Conservation (phyloP, 495 filamentous ascomycete genomes). For the Zalerion maritima region DNA sequence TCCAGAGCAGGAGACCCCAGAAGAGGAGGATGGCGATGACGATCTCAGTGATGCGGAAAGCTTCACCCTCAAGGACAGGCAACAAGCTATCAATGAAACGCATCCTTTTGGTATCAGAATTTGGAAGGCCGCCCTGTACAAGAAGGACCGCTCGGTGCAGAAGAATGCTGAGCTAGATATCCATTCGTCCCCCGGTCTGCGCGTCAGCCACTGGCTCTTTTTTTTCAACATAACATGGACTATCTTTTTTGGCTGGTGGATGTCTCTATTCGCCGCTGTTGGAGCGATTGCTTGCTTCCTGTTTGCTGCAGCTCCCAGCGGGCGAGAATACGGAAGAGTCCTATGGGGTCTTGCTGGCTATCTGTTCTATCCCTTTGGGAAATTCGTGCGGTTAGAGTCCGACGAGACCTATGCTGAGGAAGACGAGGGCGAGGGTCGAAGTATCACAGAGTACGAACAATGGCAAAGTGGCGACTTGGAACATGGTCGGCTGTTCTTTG, state of each 20-base stretch:
- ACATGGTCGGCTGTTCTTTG: slow-evolving; percentile 90
- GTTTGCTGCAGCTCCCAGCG: slow-evolving; percentile 65
- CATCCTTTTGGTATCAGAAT: slow-evolving; percentile 97
- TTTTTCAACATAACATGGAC: slow-evolving; percentile 88
- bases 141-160: slow-evolving; percentile 91
- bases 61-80: slow-evolving; percentile 77
- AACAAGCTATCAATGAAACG: slow-evolving; percentile 96
- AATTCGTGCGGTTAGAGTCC: slow-evolving; percentile 81
- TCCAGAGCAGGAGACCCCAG: slow-evolving; percentile 12
- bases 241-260: slow-evolving; percentile 93
- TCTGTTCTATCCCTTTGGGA: slow-evolving; percentile 90
- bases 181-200: slow-evolving; percentile 82
- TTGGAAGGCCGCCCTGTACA: slow-evolving; percentile 97
- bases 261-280: slow-evolving; percentile 57
- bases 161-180: slow-evolving; percentile 95
- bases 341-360: slow-evolving; percentile 76
- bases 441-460: slow-evolving; percentile 97
- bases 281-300: slow-evolving; percentile 66
- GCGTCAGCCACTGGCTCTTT: slow-evolving; percentile 67
- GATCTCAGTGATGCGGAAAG: slow-evolving; percentile 66
- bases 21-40: slow-evolving; percentile 24
- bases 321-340: slow-evolving; percentile 72
- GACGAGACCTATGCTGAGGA: slow-evolving; percentile 93
- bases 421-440: slow-evolving; percentile 96
- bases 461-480: slow-evolving; percentile 98